These are phyloP conservation scores for Apiospora aurea DNA, from an alignment of 2,329 filamentous ascomycete species.

Conservation along the genomic window DNA sequence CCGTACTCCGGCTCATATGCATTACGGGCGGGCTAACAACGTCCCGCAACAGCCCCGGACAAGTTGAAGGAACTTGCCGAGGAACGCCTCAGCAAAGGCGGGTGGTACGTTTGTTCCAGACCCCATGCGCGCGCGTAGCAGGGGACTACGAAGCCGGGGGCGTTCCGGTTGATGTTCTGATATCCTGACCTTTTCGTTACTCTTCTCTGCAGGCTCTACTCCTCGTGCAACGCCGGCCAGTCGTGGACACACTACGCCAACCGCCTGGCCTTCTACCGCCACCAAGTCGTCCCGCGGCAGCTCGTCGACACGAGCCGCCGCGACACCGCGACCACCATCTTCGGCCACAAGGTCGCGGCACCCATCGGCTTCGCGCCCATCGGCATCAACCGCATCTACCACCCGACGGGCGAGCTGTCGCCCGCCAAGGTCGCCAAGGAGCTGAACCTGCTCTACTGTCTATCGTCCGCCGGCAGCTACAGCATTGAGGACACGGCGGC, in stretches of 20 bases:
- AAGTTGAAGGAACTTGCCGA: conserved; percentile 66
- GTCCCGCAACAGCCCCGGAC: conserved; percentile 57
- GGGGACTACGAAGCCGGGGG: neutral
- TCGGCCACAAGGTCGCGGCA: conserved; percentile 64
- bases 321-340: conserved; percentile 64
- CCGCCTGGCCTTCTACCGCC: conserved; percentile 68
- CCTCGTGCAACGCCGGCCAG: conserved; percentile 63
- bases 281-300: conserved; percentile 67
- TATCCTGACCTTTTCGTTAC: neutral
- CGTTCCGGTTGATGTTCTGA: neutral
- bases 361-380: conserved; percentile 71
- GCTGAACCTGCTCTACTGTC: conserved; percentile 64
- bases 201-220: conserved; percentile 51
- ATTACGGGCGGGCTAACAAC: too few species aligned
- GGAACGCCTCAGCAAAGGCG: conserved; percentile 61
- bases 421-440: conserved; percentile 67
- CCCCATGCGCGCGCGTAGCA: neutral
- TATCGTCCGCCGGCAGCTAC: conserved; percentile 63
- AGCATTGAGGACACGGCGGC: conserved; percentile 64
- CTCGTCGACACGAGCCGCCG: conserved; percentile 67
- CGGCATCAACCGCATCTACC: conserved; percentile 72
- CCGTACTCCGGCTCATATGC: too few species aligned
- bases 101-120: conserved; percentile 50
- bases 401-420: conserved; percentile 62
- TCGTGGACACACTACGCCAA: conserved; percentile 62